A percentile compares a stretch with the other conserved stretches of the same genome.
Evolutionary conservation across 1,139 yeast species (phyloP).

Genomic region (Suzukiozyma palmioleophila): DNA sequence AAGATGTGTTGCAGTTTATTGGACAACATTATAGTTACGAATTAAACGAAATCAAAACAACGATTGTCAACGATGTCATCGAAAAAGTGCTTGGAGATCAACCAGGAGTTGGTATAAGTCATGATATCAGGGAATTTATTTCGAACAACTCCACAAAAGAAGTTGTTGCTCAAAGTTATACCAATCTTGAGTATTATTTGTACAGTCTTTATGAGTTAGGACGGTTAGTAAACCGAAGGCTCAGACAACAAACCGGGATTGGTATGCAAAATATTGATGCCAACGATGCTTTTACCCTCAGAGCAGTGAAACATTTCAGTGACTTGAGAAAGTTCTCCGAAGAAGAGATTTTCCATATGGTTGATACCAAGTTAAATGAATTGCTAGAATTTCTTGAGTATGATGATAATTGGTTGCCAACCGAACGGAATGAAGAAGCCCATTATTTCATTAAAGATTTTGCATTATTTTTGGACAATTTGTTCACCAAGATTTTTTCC

Average conservation of each 20-base stretch:
- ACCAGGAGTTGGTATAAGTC: constrained; percentile 54
- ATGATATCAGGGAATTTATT: constrained; percentile 61
- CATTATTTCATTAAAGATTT: constrained; percentile 76
- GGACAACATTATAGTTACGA: constrained; percentile 59
- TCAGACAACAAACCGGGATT: constrained; percentile 51
- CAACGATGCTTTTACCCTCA: constrained; percentile 35
- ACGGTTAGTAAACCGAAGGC: constrained; percentile 35
- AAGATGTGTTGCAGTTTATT: constrained; percentile 58
- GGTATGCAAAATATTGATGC: constrained; percentile 41
- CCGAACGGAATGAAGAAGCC: constrained; percentile 51
- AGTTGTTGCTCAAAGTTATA: constrained; percentile 82
- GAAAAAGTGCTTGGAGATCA: constrained; percentile 62
- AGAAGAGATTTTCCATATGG: constrained; percentile 71
- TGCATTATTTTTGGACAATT: constrained; percentile 81
- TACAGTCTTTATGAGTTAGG: constrained; percentile 57
- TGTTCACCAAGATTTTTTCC: constrained; percentile 83
- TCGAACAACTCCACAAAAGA: constrained; percentile 66
- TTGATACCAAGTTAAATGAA: constrained; percentile 74
- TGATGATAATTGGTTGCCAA: constrained; percentile 61
- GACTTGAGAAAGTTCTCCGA: constrained; percentile 73
- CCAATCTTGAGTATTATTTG: constrained; percentile 83
- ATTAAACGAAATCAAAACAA: constrained; percentile 39
- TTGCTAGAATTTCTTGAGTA: constrained; percentile 82
- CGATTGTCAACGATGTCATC: constrained; percentile 56
- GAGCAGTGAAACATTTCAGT: constrained; percentile 48